These are phyloP conservation scores for Mycena amicta DNA, from an alignment of 768 basidiomycete genomes.

Conservation along the genomic window DNA sequence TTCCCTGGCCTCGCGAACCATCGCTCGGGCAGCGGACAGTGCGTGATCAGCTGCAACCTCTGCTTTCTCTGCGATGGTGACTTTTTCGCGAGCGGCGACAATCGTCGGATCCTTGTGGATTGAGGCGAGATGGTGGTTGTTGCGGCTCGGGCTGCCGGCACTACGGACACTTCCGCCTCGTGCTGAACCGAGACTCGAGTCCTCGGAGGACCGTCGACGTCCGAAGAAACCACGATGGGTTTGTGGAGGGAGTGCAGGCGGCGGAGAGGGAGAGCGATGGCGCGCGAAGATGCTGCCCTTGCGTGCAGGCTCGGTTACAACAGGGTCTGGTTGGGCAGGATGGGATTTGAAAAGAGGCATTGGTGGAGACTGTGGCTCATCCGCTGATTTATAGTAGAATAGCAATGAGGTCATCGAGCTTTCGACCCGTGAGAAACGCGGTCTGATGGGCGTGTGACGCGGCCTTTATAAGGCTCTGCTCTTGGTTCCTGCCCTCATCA, in stretches of 20 bases:
- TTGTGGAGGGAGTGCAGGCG: slow-evolving; percentile 3
- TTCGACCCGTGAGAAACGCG: too few species aligned
- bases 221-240: slow-evolving; percentile 20
- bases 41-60: slow-evolving; percentile 41
- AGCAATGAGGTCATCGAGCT: background rate
- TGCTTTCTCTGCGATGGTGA: slow-evolving; percentile 38
- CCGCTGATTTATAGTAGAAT: background rate
- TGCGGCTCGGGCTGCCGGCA: slow-evolving; percentile 12
- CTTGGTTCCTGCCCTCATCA: slow-evolving; percentile 44
- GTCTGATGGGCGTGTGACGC: background rate
- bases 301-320: slow-evolving; percentile 12
- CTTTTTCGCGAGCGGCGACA: slow-evolving; percentile 38
- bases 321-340: slow-evolving; percentile 17
- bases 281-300: slow-evolving; percentile 26
- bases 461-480: slow-evolving; percentile 46
- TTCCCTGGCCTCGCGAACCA: slow-evolving; percentile 38
- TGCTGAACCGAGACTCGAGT: slow-evolving; percentile 14
- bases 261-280: slow-evolving; percentile 22
- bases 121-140: slow-evolving; percentile 11
- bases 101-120: slow-evolving; percentile 39
- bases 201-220: slow-evolving; percentile 25
- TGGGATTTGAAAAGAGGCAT: slow-evolving; percentile 31
- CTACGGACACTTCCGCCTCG: slow-evolving; percentile 15
- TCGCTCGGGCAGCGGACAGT: slow-evolving; percentile 31
- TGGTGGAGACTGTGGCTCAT: background rate